Evolutionary conservation across 2,329 filamentous ascomycete genomes (phyloP), one percentile per base, ranked within the genome.

Genomic region (Colletotrichum destructivum): DNA sequence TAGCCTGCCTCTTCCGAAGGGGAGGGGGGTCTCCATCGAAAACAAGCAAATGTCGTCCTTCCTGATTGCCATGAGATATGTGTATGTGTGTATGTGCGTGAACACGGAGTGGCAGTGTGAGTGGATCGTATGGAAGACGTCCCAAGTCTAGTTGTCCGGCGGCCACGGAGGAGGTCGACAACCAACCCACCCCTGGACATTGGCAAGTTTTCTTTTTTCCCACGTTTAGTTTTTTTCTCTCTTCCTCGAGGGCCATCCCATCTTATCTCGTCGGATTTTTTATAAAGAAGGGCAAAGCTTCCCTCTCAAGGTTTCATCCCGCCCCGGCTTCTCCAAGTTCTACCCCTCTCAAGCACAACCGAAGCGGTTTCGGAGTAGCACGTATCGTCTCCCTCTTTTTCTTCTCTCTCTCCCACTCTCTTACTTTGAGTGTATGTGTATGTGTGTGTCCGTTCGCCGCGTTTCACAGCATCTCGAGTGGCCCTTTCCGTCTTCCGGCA

Each of bases 41-140:
- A 21, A 21, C 31, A 12, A 54, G 35, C 40, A 16, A 60, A 55
- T 63, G 23, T 31, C 21, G 4, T 69, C 46, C 23, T 64, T 23
- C 8, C 42, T 21, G 35, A 57, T 35, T 51, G 52, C 23, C 38
- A 35, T 47, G 54, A 15, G n/a, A 42, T 67, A 49, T 61, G 56
- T 57, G 52, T 35, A 35, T 35, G 31, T 35, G 31, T 35, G 31
- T 11, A 8, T 35, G 31, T 35, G 31, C 9, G 31, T 35, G 31
- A 9, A 35, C 31, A 35, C 49, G 49, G 54, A 40, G 26, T 16
- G 31, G 9, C 6, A 51, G 69, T 71, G 69, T 71, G 69, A 47
- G 69, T 71, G 69, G 69, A 71, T 64, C 69, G 46, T 35, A 40
- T 23, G 52, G 69, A 69, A 59, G 69, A 35, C 31, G 31, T 35